Base-by-base conservation (phyloP, 768 basidiomycete species). In the Cyathus striatus region DNA sequence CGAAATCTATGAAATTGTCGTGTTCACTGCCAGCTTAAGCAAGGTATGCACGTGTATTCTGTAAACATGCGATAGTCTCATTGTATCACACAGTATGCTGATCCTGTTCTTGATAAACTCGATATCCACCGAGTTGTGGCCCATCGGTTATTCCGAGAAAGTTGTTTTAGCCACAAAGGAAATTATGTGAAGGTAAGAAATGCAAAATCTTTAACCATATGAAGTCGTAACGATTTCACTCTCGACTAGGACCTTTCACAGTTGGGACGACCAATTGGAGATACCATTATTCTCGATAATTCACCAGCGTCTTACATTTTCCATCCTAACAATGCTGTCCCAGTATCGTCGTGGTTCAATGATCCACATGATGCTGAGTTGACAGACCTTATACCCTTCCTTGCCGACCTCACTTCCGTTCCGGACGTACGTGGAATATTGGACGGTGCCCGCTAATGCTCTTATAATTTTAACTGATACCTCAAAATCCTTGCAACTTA, bases 291-390 rank as follows among this genome's bases (percentile, higher is more conserved):
- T 68, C 78, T 99, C 56, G 96, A 98, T 70, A 99, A 98, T 62
- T 97, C 95, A 25, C 96, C 96, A 10, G 96, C 96, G 14, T 96
- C 91, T 12, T 99, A 98, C 66, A 95, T 98, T 48, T 99, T 98
- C 77, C 95, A 99, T 59, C 93, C 93, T 6, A 90, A 96, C 69
- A 98, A 98, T 61, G 96, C 96, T 23, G 95, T 98, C 3, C 96
- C 96, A 17, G 94, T 99, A 48, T 96, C 95, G 40, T 93, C 90
- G 41, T 99, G 96, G 96, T 99, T 99, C 72, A 98, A 97, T 66
- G 93, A 93, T 66, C 94, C 94, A 16, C 95, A 97, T 56, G 95
- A 98, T 59, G 94, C 92, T 35, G 95, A 98, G 65, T 78, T 99
- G 44, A 96, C 91, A 34, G 95, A 98, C 66, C 72, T 98, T 42